Conservation (phyloP, 225 moss, liverwort and hornwort species). For the Polytrichum formosum region DNA sequence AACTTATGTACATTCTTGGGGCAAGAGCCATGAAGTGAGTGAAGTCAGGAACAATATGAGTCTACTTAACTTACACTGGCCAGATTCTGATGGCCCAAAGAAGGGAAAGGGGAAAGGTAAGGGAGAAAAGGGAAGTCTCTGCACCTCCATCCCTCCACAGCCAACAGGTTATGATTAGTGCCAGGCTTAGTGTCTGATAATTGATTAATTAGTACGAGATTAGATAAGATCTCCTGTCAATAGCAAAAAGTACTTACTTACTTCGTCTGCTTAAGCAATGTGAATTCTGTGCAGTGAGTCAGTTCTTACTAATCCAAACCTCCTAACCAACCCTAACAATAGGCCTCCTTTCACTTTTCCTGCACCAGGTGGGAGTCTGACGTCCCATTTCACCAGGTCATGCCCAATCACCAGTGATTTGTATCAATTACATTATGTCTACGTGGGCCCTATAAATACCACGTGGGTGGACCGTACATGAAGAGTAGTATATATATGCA, state of each 20-base stretch:
- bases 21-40: too few relatives aligned
- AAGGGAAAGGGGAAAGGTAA: too few relatives aligned
- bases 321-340: background rate
- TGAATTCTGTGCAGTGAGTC: background rate
- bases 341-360: background rate
- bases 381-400: too few relatives aligned
- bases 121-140: too few relatives aligned
- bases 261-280: background rate
- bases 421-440: constrained; percentile 1
- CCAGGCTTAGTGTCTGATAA: background rate
- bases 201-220: background rate
- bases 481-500: too few relatives aligned
- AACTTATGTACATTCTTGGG: too few relatives aligned
- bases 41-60: too few relatives aligned
- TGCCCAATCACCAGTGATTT: background rate
- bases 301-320: background rate
- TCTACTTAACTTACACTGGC: too few relatives aligned
- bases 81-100: too few relatives aligned
- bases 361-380: too few relatives aligned
- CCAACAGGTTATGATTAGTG: background rate
- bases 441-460: constrained; percentile 1
- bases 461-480: background rate
- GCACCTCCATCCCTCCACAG: background rate
- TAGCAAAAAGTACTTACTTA: background rate
- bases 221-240: background rate